Base-by-base conservation (phyloP, 2,329 filamentous ascomycete genomes). In the Diaporthe humulicola region DNA sequence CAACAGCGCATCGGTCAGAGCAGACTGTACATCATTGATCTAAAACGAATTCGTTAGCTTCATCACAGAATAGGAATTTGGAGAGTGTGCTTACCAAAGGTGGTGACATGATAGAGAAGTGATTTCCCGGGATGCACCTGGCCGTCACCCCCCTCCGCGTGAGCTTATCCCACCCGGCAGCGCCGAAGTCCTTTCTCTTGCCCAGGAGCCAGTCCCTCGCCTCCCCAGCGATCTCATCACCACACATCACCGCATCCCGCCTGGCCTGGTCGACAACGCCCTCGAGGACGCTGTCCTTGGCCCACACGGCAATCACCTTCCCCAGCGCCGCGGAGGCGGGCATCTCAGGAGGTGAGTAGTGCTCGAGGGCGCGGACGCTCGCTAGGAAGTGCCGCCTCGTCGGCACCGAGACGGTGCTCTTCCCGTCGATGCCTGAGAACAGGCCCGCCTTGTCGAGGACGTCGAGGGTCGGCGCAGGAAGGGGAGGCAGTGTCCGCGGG, bases 401-500 rank as follows among this genome's bases (percentile, higher is more conserved):
- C 22, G 45, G 50, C 30, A 33, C 45, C 22, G 64, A 67, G 22
- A 67, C 64, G 33, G 19, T 67, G 45, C 64, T 67, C 64, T 40
- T 67, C 15, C 64, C 64, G n/a, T 67, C 64, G 33, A 67, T 67
- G 1, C 64, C 64, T 3, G 19, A 22, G 8, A 67, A 67, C 0
- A 67, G 45, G 0, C 64, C 64, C 0, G 64, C 64, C 80, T 82
- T 84, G 78, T 83, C 79, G 56, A 83, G 82, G 56, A 78, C 77
- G 71, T 81, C 82, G 7, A 67, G 64, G 15, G 64, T 67, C 8
- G 64, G 64, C 33, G 64, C 64, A 0, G 64, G 64, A 0, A 67
- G 45, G 2, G 64, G 64, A 0, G 64, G 64, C 1, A 67, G 15
- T 4, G 64, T 67, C 8, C 64, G 64, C 1, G 64, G 64, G 15